Evolutionary conservation across 345 rosid species (phyloP), one percentile per base, ranked within the genome.

Genomic region (Carallia pectinifolia): DNA sequence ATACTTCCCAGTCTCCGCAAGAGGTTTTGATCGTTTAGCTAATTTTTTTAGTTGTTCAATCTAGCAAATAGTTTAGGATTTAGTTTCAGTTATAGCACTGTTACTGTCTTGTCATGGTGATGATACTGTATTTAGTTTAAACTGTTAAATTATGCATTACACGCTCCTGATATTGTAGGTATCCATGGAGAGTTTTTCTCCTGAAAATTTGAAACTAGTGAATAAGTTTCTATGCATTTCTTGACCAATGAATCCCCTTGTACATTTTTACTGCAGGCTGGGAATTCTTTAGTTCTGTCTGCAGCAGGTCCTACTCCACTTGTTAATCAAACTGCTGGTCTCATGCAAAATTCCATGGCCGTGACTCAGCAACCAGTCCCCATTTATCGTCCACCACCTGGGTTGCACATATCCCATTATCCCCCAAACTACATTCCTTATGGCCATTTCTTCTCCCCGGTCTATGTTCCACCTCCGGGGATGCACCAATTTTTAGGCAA

Each of bases 391-490:
- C 86, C 98, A n/a, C 92, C 97, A 30, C 69, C 97, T 33, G 93
- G 93, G 70, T 77, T 93, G 82, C 97, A 91, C 59, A 67, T 89
- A 72, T 76, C 98, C 23, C 97, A 85, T 81, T 93, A 81, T 79
- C 91, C 94, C 62, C 92, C 92, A 79, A 93, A 89, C 65, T 93
- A 83, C 81, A 72, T 93, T 71, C 91, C 92, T 39, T 93, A 89
- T 74, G 89, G 91, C 68, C 92, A 72, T 77, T 91, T 85, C 80
- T 83, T 80, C 85, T 75, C 92, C 74, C 97, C 92, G 54, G 78
- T 82, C 75, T 93, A 87, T 80, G 85, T 84, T 71, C 93, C 90
- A 71, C 91, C 90, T 69, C 86, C 87, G 6, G 77, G 93, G 67
- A 77, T 89, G 71, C 96, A 92, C 77, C 96, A 91, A 72, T 88